Evolutionary conservation across 306 rosid species (phyloP), one percentile per base, ranked within the genome.

Genomic region (Lupinus albus): DNA sequence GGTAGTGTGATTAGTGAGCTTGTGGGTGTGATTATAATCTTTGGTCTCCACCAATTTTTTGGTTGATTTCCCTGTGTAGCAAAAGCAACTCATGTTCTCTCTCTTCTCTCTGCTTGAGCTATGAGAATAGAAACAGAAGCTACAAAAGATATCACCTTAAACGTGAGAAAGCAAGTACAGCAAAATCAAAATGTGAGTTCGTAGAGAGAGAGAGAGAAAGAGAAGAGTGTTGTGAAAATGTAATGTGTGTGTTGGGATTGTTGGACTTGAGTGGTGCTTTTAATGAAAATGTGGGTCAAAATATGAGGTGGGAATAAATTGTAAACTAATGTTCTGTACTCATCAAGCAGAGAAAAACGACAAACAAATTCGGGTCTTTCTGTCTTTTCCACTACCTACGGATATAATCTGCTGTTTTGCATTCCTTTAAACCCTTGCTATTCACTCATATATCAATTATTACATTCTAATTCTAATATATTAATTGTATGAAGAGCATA

Each of bases 41-140:
- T 70, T 30, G 13, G 30, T 25, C 0, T 25, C 72, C 4, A 58
- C 74, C 5, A 83, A 51, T 78, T 71, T 55, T 50, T 72, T 52
- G 67, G 75, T 67, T 4, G 89, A 79, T 63, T 81, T 67, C 35
- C 79, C 76, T 9, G 51, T 1, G 72, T 84, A 88, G 54, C 82
- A 16, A 65, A 86, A 88, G 76, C 91, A 91, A 78, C 91, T 84
- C 97, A 91, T 91, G 16, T 57, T 68, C 38, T 36, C 47, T 45
- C 74, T 68, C 54, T 38, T 8, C 42, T 36, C 45, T 39, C 12
- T 8, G 11, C 12, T 2, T 9, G 45, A 39, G 45, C 45, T 39
- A 10, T 10, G 11, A 39, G 45, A 10, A 39, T 12, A 8, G 8
- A 39, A 39, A 39, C 47, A 35, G 28, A 69, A 38, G 28, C 50